These are phyloP conservation scores for Porcisia deanei DNA, from an alignment of 208 protist genomes.

Conservation along the genomic window DNA sequence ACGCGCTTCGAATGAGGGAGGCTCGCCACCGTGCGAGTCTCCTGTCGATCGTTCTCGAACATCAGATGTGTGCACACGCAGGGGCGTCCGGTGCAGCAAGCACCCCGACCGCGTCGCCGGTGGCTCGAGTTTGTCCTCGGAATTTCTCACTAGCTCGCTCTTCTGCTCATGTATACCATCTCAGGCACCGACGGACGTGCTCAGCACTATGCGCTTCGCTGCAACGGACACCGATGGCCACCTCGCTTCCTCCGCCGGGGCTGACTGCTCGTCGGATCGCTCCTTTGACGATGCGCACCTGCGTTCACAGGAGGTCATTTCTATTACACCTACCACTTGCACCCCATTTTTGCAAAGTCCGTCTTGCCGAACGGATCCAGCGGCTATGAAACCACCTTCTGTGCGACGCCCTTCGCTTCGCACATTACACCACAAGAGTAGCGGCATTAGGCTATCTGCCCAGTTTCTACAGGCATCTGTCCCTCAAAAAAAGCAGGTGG, in stretches of 20 bases:
- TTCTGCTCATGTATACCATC: slow-evolving; percentile 7
- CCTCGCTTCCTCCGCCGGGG: neutral
- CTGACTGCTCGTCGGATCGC: neutral
- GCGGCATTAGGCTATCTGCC: neutral
- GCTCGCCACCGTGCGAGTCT: neutral
- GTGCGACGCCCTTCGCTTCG: slow-evolving; percentile 8
- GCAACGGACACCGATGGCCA: slow-evolving; percentile 1
- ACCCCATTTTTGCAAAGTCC: neutral
- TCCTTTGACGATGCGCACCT: slow-evolving; percentile 4
- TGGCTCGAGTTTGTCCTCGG: slow-evolving; percentile 18
- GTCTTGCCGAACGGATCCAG: neutral
- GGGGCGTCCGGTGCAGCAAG: neutral
- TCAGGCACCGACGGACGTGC: slow-evolving; percentile 5
- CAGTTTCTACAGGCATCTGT: neutral
- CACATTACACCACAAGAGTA: neutral
- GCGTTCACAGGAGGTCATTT: slow-evolving; percentile 1
- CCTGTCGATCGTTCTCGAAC: neutral
- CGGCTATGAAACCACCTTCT: neutral
- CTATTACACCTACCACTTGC: neutral
- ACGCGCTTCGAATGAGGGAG: neutral
- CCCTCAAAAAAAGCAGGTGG: neutral
- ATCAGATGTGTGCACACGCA: slow-evolving; percentile 2
- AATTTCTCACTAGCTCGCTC: slow-evolving; percentile 28
- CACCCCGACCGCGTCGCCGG: neutral
- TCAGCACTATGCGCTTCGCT: slow-evolving; percentile 2